These are phyloP conservation scores for Pinus taeda DNA, from an alignment of 75 land plant genomes.

Conservation along the genomic window DNA sequence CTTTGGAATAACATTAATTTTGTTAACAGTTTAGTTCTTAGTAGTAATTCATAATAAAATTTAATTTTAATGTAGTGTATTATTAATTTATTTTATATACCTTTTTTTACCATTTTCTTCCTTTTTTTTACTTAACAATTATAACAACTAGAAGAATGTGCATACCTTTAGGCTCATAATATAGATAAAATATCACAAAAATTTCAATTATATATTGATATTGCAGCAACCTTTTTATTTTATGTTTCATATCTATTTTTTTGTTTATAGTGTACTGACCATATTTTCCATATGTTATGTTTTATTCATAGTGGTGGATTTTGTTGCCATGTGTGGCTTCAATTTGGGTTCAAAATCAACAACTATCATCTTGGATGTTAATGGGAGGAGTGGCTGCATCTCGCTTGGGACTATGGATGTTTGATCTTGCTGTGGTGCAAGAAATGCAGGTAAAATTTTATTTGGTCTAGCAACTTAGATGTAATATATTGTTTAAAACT, in stretches of 20 bases:
- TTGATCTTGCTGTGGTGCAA: constrained; percentile 89
- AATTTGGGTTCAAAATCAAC: constrained; percentile 44
- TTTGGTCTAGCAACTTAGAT: not conserved
- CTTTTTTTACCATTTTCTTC: no score
- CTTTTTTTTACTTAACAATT: no score
- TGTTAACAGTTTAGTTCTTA: no score
- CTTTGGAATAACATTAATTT: no score
- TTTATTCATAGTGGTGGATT: constrained; percentile 65
- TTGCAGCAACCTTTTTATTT: not conserved
- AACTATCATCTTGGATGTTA: constrained; percentile 67
- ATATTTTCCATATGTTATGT: constrained; percentile 1
- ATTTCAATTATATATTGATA: not conserved
- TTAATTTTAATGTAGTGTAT: no score
- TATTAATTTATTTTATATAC: no score
- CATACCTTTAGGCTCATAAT: not conserved
- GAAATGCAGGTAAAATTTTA: constrained; percentile 78
- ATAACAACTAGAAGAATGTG: no score
- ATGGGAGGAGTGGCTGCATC: constrained; percentile 91
- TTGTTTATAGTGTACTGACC: not conserved
- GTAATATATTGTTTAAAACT: not conserved
- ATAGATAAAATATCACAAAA: not conserved
- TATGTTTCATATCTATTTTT: not conserved
- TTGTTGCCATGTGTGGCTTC: constrained; percentile 74
- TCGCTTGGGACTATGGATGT: constrained; percentile 95
- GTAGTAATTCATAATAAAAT: no score